Evolutionary conservation across 2,329 filamentous ascomycete species (phyloP).

Genomic region (Verticillium nubilum): DNA sequence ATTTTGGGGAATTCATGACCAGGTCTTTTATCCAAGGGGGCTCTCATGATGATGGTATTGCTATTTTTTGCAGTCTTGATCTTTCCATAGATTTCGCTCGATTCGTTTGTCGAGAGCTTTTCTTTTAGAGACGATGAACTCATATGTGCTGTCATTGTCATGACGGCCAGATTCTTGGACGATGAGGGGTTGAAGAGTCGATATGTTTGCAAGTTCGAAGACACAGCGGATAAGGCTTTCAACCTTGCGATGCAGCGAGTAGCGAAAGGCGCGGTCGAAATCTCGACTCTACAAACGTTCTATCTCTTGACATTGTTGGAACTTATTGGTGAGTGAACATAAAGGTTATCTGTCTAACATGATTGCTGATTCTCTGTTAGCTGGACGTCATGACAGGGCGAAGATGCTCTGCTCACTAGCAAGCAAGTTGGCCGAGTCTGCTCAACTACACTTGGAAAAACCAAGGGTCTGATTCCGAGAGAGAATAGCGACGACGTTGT

Average conservation of each 20-base stretch:
- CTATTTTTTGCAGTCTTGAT: too few species aligned
- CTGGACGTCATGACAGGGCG: neutral
- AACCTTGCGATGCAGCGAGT: slow-evolving; percentile 21
- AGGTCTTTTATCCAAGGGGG: too few species aligned
- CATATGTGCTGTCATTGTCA: neutral
- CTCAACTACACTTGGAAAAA: neutral
- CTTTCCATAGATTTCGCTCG: too few species aligned
- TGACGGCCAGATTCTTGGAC: neutral
- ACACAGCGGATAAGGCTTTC: neutral
- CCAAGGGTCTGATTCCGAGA: neutral
- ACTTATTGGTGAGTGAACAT: neutral
- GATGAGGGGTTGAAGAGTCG: neutral
- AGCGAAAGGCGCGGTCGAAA: slow-evolving; percentile 24
- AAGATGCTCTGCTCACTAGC: neutral
- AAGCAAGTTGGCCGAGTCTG: neutral
- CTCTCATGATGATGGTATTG: too few species aligned
- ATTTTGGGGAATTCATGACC: neutral
- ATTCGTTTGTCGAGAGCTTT: neutral
- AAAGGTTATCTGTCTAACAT: neutral
- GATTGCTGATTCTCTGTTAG: neutral
- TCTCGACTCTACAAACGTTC: slow-evolving; percentile 30
- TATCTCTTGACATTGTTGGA: slow-evolving; percentile 9
- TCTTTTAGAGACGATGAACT: neutral
- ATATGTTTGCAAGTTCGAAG: neutral
- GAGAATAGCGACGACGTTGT: slow-evolving; percentile 21